Evolutionary conservation across 2,329 filamentous ascomycete species (phyloP).

Genomic region (Metarhizium robertsii): DNA sequence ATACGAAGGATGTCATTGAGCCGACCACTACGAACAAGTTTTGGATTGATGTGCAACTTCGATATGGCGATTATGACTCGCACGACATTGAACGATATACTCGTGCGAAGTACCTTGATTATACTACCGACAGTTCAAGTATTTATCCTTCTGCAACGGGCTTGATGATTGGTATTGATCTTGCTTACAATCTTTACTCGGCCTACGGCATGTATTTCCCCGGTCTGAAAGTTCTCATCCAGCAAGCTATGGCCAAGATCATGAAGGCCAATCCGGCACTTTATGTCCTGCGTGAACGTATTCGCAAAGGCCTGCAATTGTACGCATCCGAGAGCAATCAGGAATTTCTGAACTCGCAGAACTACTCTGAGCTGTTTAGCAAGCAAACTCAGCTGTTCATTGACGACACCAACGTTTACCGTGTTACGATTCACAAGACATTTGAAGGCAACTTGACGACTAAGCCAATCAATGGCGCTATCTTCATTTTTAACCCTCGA

Average conservation of each 20-base stretch:
- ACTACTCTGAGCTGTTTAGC: slow-evolving; percentile 98
- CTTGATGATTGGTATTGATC: slow-evolving; percentile 93
- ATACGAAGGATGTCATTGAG: slow-evolving; percentile 93
- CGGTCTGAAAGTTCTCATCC: slow-evolving; percentile 85
- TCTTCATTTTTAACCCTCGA: slow-evolving; percentile 99
- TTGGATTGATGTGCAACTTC: slow-evolving; percentile 94
- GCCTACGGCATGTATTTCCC: slow-evolving; percentile 99
- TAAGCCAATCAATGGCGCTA: slow-evolving; percentile 98
- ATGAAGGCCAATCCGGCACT: slow-evolving; percentile 99
- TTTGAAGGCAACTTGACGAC: slow-evolving; percentile 98
- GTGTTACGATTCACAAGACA: slow-evolving; percentile 98
- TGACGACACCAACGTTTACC: slow-evolving; percentile 97
- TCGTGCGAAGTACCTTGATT: slow-evolving; percentile 95
- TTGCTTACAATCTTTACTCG: slow-evolving; percentile 97
- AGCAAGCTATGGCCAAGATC: slow-evolving; percentile 98
- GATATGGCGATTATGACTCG: slow-evolving; percentile 97
- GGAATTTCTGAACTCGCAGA: slow-evolving; percentile 98
- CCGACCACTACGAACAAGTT: slow-evolving; percentile 96
- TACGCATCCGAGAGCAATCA: slow-evolving; percentile 99
- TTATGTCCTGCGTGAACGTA: slow-evolving; percentile 94
- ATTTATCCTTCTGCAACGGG: slow-evolving; percentile 96
- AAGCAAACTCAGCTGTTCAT: slow-evolving; percentile 99
- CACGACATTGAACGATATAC: slow-evolving; percentile 98
- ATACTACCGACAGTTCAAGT: slow-evolving; percentile 97
- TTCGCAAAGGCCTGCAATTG: slow-evolving; percentile 92